Base-by-base conservation (phyloP, 2,329 filamentous ascomycete species). In the Cyphellophora attinorum region DNA sequence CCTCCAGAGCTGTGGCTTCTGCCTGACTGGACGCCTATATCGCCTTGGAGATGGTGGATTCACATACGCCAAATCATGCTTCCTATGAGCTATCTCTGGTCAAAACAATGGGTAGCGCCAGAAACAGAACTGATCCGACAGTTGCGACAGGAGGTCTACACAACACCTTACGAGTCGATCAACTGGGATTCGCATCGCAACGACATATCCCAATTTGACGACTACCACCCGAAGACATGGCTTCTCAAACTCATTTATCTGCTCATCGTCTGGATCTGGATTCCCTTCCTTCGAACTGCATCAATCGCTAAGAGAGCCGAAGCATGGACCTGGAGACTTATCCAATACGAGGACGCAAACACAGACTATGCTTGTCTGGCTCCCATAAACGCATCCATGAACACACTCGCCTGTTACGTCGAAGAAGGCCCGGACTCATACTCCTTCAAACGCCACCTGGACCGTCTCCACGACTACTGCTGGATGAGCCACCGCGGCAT, bases 51-150 rank as follows among this genome's bases (percentile, higher is more conserved):
- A 46, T 95, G 89, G 88, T 95, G 88, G 89, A 84, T 96, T 51
- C 91, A 98, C 51, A 95, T 95, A 59, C 85, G 91, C n/a, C 78
- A 83, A 59, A 88, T 98, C n/a, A 94, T 89, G 51, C 57, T 94
- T 31, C 81, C 88, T 4, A 95, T 96, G 85, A 78, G 81, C 1
- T 95, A 82, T 53, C 59, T 96, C 27, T 94, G 82, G 65, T 93
- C 86, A 0, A 85, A 81, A 63, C 70, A 70, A 44, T 95, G 85
- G 77, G 72, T 70, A 17, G 81, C 81, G 45, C 81, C 85, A 11
- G 70, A 82, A 47, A 89, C 83, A 27, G 74, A 81, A 3, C 56
- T 93, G 2, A 83, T 82, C 33, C 72, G 73, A 14, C 73, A 76
- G 36, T 59, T 98, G 27, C 77, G 81, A 14, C 65, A 88, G 40